Percentiles rank a stretch among this genome's conserved stretches.
phyloP scores from a whole-genome alignment of 2,329 filamentous ascomycete species.

The Beauveria rudraprayagi region DNA sequence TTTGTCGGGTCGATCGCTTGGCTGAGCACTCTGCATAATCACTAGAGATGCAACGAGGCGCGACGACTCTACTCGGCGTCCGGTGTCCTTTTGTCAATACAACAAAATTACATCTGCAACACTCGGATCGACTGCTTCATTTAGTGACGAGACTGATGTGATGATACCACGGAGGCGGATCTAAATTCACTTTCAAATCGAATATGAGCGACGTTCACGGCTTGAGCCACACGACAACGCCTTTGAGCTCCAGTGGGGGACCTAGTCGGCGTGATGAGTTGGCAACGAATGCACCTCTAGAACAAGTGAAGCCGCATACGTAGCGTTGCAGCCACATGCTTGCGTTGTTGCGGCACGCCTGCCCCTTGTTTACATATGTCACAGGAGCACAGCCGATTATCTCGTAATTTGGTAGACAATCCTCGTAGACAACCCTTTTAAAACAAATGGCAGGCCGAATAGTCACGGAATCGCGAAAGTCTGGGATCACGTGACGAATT shows the following conservation, averaged over 20 bases:
- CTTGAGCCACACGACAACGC: no score
- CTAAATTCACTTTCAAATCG: not conserved
- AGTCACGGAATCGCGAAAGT: not conserved
- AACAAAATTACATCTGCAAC: conserved; percentile 27
- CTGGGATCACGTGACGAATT: not conserved
- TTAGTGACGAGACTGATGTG: not conserved
- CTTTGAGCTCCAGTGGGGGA: no score
- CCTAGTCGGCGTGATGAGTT: no score
- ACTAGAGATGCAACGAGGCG: conserved; percentile 29
- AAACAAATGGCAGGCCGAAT: no score
- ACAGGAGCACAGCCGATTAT: no score
- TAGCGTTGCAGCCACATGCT: not conserved
- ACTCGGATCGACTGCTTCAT: not conserved
- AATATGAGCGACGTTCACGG: not conserved
- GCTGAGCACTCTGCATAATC: conserved; percentile 25
- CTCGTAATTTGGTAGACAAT: no score
- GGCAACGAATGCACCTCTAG: no score
- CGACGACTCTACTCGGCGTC: conserved; percentile 31
- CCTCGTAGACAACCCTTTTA: no score
- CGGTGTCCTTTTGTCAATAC: conserved; percentile 35
- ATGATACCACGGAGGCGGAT: no score
- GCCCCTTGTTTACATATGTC: no score
- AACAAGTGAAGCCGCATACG: not conserved
- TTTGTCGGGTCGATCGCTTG: conserved; percentile 27
- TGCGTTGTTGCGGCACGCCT: not conserved